A percentile compares a stretch with the other conserved stretches of the same genome.
phyloP scores from a whole-genome alignment of 148 eudicot genomes.

The Amaranthus hypochondriacus region DNA sequence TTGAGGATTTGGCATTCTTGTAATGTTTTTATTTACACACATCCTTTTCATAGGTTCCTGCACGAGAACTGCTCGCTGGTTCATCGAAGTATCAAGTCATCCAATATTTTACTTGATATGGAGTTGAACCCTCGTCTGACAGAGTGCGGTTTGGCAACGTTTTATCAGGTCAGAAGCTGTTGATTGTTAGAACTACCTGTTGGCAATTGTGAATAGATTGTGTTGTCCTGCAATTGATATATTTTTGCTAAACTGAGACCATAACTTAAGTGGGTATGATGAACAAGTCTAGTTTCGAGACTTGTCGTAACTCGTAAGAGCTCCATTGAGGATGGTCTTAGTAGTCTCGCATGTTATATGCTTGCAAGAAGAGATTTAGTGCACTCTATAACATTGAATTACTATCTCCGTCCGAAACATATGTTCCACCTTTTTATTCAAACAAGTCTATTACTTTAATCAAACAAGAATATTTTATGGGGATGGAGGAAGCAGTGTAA shows the following conservation, averaged over 20 bases:
- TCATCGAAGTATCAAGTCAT: constrained; percentile 56
- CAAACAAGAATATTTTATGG: no score
- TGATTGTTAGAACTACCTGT: not conserved
- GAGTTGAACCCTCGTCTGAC: constrained; percentile 60
- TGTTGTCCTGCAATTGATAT: not conserved
- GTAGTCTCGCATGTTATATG: no score
- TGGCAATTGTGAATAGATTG: not conserved
- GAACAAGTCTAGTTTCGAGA: no score
- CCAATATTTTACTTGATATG: constrained; percentile 60
- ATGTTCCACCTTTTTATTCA: no score
- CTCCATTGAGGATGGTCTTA: no score
- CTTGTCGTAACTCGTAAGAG: no score
- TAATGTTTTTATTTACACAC: not conserved
- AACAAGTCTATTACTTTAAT: no score
- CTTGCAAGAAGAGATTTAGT: no score
- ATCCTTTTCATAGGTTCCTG: constrained; percentile 41
- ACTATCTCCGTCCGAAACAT: no score
- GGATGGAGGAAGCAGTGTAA: no score
- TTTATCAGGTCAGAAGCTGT: constrained; percentile 36
- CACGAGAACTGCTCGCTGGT: constrained; percentile 51
- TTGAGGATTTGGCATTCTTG: not conserved
- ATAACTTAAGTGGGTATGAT: not conserved
- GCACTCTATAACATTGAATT: no score
- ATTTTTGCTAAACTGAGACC: not conserved
- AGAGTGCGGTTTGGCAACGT: constrained; percentile 53